Conservation (phyloP, 2,329 filamentous ascomycete genomes). For the Colletotrichum higginsianum region DNA sequence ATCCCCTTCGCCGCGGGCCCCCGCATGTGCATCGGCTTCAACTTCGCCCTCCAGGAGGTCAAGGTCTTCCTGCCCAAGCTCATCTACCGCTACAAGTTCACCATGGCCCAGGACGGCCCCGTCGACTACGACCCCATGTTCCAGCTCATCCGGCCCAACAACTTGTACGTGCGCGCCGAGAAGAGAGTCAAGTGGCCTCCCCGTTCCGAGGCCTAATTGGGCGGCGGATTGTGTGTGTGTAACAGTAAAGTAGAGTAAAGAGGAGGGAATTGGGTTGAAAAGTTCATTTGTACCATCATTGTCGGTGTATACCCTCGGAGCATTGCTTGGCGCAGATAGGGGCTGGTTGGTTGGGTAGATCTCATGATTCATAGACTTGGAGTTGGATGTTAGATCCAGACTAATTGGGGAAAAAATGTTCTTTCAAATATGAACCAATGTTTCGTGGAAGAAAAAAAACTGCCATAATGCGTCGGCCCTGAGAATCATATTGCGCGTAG, state of each 20-base stretch:
- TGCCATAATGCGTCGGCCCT: no score
- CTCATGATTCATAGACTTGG: conserved; percentile 23
- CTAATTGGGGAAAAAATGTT: conserved; percentile 8
- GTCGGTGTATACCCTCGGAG: conserved; percentile 41
- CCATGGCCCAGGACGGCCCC: conserved; percentile 62
- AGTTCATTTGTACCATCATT: conserved; percentile 38
- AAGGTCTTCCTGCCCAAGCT: conserved; percentile 73
- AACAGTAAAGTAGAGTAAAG: no score
- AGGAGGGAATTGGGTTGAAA: neutral
- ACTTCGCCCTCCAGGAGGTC: conserved; percentile 73
- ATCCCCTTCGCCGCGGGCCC: conserved; percentile 72
- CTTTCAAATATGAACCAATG: neutral
- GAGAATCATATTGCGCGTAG: no score
- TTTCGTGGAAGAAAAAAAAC: no score
- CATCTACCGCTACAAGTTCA: conserved; percentile 71
- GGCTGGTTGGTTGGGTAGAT: conserved; percentile 19
- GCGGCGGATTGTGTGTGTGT: no score
- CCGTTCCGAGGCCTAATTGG: conserved; percentile 34
- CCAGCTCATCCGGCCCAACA: conserved; percentile 69
- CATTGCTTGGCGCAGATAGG: conserved; percentile 35
- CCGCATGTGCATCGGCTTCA: conserved; percentile 75
- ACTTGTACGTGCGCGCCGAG: conserved; percentile 67
- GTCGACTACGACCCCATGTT: conserved; percentile 74
- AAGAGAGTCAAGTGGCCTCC: conserved; percentile 65
- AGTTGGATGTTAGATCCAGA: conserved; percentile 23